Percentiles rank a stretch among this genome's conserved stretches.
Evolutionary conservation across 208 protist species (phyloP).

Genomic region (Trichomonas gallinae): DNA sequence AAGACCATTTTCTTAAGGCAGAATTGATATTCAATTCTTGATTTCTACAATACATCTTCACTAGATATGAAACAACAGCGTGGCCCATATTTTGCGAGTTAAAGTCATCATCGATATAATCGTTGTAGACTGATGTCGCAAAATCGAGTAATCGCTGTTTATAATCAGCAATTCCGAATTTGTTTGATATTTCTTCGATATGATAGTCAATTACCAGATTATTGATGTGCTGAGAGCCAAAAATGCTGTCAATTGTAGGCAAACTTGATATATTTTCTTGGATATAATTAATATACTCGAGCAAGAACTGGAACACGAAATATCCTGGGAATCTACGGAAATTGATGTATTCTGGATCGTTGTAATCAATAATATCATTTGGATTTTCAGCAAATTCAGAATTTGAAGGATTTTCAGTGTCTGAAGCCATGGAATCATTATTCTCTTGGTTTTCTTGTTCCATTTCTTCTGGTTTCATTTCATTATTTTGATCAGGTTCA

Average conservation of each 20-base stretch:
- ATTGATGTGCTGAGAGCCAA: background rate
- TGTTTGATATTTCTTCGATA: background rate
- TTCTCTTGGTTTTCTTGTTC: background rate
- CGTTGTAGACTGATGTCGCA: background rate
- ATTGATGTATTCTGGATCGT: background rate
- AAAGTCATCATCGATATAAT: background rate
- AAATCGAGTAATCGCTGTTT: background rate
- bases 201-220: background rate
- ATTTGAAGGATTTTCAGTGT: background rate
- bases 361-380: background rate
- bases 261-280: background rate
- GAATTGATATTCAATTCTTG: background rate
- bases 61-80: background rate
- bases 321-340: background rate
- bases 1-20: background rate
- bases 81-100: background rate
- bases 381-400: no score
- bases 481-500: background rate
- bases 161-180: background rate
- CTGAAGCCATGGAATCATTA: background rate
- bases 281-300: background rate
- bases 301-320: background rate
- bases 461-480: background rate
- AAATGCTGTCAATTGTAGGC: background rate
- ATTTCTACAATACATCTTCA: background rate